Conservation (phyloP, 2,329 filamentous ascomycete species). For the Beauveria rudraprayagi region DNA sequence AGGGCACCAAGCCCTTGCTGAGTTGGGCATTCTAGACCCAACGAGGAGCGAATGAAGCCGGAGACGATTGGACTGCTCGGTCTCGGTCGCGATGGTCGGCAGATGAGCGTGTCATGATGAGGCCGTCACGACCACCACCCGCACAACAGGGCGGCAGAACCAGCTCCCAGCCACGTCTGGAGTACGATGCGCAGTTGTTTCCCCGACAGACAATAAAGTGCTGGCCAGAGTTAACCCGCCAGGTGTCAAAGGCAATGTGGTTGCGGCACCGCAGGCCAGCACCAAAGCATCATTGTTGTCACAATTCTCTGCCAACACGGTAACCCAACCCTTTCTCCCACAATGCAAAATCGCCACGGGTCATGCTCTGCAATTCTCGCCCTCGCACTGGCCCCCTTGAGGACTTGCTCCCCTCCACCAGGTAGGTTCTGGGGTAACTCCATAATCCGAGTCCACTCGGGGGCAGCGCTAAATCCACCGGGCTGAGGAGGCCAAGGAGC, state of each 20-base stretch:
- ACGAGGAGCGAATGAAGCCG: slow-evolving; percentile 2
- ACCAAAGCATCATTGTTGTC: not conserved
- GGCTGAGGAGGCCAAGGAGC: not conserved
- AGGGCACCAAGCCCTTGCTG: slow-evolving; percentile 8
- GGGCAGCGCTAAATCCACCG: not conserved
- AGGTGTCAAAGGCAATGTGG: not conserved
- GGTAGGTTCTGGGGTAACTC: slow-evolving; percentile 1
- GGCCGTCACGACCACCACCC: slow-evolving; percentile 2
- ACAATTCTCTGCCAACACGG: not conserved
- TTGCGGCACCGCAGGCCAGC: not conserved
- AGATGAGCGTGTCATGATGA: not conserved
- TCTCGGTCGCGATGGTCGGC: not conserved
- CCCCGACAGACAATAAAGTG: not conserved
- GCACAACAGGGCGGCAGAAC: not conserved
- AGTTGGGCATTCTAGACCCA: slow-evolving; percentile 5
- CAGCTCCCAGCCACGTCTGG: not conserved
- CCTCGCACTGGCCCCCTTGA: slow-evolving; percentile 3
- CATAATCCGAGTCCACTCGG: not conserved
- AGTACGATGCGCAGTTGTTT: not conserved
- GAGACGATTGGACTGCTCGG: not conserved
- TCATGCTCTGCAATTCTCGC: slow-evolving; percentile 11
- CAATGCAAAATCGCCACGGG: not conserved
- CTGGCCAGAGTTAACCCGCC: too few relatives aligned
- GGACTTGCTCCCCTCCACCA: not conserved
- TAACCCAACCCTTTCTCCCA: not conserved